These are phyloP conservation scores for Phalaenopsis aphrodite DNA, from an alignment of 106 monocot genomes.

Conservation along the genomic window DNA sequence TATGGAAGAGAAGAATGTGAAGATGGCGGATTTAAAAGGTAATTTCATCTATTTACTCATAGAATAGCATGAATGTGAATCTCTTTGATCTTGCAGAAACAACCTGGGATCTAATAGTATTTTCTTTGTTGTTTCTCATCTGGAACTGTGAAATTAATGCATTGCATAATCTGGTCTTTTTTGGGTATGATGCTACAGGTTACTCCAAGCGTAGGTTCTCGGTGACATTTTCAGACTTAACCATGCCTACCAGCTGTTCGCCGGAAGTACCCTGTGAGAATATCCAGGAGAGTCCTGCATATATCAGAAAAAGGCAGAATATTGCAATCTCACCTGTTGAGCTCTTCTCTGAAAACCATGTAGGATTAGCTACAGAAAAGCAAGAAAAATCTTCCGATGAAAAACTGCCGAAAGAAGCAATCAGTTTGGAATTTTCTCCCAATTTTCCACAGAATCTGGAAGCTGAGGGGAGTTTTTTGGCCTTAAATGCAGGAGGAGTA, in stretches of 20 bases:
- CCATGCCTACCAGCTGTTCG: slow-evolving; percentile 1
- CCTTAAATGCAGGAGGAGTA: slow-evolving; percentile 43
- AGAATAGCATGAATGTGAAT: too few relatives aligned
- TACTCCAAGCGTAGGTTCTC: background rate
- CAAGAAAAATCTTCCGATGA: background rate
- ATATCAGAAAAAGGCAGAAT: slow-evolving; percentile 21
- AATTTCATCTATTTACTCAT: background rate
- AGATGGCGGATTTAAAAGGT: background rate
- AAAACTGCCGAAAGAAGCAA: background rate
- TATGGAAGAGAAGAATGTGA: background rate
- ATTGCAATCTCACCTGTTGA: slow-evolving; percentile 25
- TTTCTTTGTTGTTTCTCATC: background rate
- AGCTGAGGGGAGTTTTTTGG: slow-evolving; percentile 4
- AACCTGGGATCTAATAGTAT: too few relatives aligned
- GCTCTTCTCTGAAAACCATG: slow-evolving; percentile 14
- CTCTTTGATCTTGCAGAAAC: too few relatives aligned
- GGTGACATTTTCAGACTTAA: background rate
- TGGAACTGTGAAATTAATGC: too few relatives aligned
- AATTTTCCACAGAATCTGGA: background rate
- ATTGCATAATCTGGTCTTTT: background rate
- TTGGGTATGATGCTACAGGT: background rate
- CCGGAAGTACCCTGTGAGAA: slow-evolving; percentile 12
- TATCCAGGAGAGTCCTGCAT: slow-evolving; percentile 36
- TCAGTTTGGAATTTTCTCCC: slow-evolving; percentile 14
- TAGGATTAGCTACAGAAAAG: background rate